Evolutionary conservation across 1,284 basidiomycete species (phyloP), one percentile per base, ranked within the genome.

Genomic region (Wolfiporia cocos): DNA sequence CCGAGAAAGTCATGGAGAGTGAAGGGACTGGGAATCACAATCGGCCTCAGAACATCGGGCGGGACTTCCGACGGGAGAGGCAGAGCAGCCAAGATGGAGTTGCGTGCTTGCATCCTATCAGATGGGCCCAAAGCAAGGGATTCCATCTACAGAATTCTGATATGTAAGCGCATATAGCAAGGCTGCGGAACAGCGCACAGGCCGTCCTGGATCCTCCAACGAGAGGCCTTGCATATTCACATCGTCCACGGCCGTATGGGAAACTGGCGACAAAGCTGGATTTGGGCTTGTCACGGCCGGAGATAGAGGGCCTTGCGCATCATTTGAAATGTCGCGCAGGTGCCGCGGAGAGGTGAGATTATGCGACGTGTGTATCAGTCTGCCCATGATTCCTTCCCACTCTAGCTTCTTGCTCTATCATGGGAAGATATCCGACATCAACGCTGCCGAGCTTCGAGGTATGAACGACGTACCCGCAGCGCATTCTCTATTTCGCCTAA

Each of bases 1-100:
- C 69, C 70, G 3, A 88, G 65, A 47, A 87, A 85, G 43, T 87
- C 84, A 36, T 84, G 75, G 10, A 87, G 56, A 6, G 76, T 78
- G 49, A 76, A 69, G 4, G 77, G 68, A 5, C 74, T 45, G 4
- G 82, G 83, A 21, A 87, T 73, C 35, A 75, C 50, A 45, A 87
- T 79, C 0, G 85, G 83, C 38, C 72, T 76, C 21, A 87, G 65
- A 2, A 71, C 73, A 37, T 81, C 79, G 24, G 76, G 71, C 0
- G 83, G 83, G 26, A 77, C 70, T 34, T 73, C 72, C 2, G 62
- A 52, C 6, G 85, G 85, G 3, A 86, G 60, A 11, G 82, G 80
- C 32, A 88, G 69, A 2, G 64, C 49, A 1, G 74, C 72, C 7
- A 88, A 62, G 11, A 78, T 60, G 3, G 70, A 63, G 48, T 80